Evolutionary conservation across 2,329 filamentous ascomycete genomes (phyloP).

Genomic region (Lachnum nothofagi): DNA sequence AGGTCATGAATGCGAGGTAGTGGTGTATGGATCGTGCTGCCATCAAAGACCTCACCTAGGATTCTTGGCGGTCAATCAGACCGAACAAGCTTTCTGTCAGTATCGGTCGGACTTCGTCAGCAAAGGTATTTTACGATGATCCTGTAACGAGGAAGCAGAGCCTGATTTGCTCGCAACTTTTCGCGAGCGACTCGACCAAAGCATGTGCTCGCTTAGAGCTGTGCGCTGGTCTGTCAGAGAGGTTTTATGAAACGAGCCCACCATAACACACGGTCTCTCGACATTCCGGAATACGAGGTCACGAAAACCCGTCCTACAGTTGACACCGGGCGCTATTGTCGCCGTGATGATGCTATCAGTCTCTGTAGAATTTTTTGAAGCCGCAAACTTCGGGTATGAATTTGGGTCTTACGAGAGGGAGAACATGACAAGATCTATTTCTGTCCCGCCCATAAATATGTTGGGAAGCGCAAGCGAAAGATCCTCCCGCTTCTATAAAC

Average conservation of each 20-base stretch:
- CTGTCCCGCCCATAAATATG: neutral
- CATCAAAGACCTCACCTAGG: neutral
- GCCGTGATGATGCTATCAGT: neutral
- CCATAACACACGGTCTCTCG: neutral
- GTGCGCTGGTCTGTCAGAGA: neutral
- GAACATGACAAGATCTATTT: neutral
- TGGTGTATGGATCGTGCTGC: no score
- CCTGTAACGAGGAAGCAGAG: neutral
- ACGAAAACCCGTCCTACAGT: neutral
- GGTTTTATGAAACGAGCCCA: slow-evolving; percentile 1
- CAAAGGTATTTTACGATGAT: neutral
- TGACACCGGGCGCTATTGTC: neutral
- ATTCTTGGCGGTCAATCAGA: neutral
- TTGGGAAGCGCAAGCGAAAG: neutral
- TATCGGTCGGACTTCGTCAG: neutral
- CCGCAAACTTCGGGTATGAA: neutral
- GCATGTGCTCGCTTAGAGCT: neutral
- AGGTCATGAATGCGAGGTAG: no score
- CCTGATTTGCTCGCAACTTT: neutral
- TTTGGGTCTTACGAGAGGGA: no score
- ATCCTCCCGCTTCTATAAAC: neutral
- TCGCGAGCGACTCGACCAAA: neutral
- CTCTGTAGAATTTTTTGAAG: neutral
- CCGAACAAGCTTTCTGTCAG: slow-evolving; percentile 1
- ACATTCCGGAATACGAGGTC: no score